These are phyloP conservation scores for Debaryomyces udenii DNA, from an alignment of 1,139 yeast species.

Conservation along the genomic window DNA sequence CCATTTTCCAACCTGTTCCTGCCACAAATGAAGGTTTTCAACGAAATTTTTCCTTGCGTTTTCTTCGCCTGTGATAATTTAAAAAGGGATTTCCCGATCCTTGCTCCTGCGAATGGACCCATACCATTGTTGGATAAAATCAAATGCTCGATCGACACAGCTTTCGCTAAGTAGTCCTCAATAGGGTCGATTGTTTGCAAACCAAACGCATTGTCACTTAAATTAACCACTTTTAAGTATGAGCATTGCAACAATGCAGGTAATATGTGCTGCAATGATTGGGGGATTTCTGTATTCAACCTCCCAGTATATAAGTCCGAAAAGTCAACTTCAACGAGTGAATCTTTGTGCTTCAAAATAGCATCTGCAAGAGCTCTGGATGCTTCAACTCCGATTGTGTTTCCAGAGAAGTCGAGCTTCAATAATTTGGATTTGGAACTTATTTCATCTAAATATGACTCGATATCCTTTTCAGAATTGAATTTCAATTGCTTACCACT, in stretches of 20 bases:
- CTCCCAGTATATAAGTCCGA: slow-evolving; percentile 95
- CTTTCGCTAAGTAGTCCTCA: slow-evolving; percentile 74
- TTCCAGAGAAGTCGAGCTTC: slow-evolving; percentile 83
- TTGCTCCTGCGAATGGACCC: slow-evolving; percentile 96
- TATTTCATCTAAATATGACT: slow-evolving; percentile 62
- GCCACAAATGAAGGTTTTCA: slow-evolving; percentile 90
- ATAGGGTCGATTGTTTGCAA: slow-evolving; percentile 91
- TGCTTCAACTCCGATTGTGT: slow-evolving; percentile 92
- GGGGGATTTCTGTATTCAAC: slow-evolving; percentile 91
- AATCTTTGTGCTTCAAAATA: slow-evolving; percentile 50
- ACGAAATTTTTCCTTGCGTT: slow-evolving; percentile 44
- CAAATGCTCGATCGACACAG: slow-evolving; percentile 79
- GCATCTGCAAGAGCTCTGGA: slow-evolving; percentile 70
- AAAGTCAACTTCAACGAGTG: slow-evolving; percentile 70
- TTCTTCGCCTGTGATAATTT: slow-evolving; percentile 69
- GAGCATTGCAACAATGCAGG: slow-evolving; percentile 73
- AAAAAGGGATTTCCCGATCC: slow-evolving; percentile 85
- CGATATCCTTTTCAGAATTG: slow-evolving; percentile 71
- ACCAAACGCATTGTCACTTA: slow-evolving; percentile 96
- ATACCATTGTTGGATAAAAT: slow-evolving; percentile 92
- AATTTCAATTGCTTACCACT: slow-evolving; percentile 80
- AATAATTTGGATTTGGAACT: slow-evolving; percentile 40
- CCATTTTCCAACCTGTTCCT: slow-evolving; percentile 96
- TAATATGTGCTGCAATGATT: slow-evolving; percentile 69
- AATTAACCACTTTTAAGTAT: slow-evolving; percentile 70